These are phyloP conservation scores for Lycium barbarum DNA, from an alignment of 257 asterid species.

Conservation along the genomic window DNA sequence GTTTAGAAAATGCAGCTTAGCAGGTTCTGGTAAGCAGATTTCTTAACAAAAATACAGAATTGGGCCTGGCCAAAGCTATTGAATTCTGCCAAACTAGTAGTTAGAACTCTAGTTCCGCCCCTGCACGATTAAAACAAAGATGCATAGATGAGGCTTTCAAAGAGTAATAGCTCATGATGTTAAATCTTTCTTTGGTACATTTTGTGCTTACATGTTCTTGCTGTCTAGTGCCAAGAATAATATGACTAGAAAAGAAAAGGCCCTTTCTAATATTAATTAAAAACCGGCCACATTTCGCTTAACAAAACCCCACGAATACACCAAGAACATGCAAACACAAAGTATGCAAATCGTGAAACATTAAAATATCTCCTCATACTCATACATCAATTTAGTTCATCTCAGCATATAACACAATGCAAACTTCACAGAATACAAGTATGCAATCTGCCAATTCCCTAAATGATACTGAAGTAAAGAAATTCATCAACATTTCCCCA, in stretches of 20 bases:
- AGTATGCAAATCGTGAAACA: neutral
- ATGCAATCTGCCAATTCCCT: neutral
- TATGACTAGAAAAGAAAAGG: neutral
- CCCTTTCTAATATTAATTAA: neutral
- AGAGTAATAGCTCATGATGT: too few species aligned
- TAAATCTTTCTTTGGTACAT: too few species aligned
- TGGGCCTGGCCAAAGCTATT: neutral
- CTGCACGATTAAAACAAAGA: neutral
- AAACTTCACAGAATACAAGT: neutral
- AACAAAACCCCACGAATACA: neutral
- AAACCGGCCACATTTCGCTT: neutral
- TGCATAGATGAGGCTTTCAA: constrained; percentile 16
- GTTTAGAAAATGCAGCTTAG: neutral
- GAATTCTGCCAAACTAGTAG: neutral
- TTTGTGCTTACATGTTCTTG: neutral
- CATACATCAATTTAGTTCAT: constrained; percentile 4
- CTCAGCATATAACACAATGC: neutral
- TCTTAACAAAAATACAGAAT: neutral
- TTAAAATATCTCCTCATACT: neutral
- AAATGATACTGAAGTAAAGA: neutral
- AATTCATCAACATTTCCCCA: neutral
- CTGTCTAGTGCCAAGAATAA: neutral
- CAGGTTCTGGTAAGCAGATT: neutral
- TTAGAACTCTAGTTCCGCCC: neutral
- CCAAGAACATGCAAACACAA: constrained; percentile 3